phyloP scores from a whole-genome alignment of 2,329 filamentous ascomycete genomes.

The Trichoderma atroviride region DNA sequence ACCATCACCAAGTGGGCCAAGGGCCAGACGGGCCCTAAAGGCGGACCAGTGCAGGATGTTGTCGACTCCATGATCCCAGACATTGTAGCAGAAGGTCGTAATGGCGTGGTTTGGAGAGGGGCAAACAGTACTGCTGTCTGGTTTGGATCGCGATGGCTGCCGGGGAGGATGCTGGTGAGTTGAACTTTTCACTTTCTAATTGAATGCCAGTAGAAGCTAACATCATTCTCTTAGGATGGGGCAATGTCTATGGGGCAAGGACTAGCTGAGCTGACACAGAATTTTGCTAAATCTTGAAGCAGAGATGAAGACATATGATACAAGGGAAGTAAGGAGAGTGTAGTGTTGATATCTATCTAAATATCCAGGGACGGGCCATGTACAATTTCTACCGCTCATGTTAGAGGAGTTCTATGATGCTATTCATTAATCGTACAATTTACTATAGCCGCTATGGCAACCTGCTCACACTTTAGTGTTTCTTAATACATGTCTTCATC shows the following conservation, averaged over 20 bases:
- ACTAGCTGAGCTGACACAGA: constrained; percentile 8
- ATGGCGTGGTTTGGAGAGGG: constrained; percentile 19
- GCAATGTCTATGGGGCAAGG: constrained; percentile 18
- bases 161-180: constrained; percentile 18
- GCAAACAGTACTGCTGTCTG: constrained; percentile 6
- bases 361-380: not conserved
- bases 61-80: constrained; percentile 12
- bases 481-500: not conserved
- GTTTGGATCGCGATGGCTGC: constrained; percentile 24
- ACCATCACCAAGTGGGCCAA: constrained; percentile 24
- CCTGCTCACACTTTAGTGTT: not conserved
- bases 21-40: constrained; percentile 16
- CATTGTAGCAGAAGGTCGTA: constrained; percentile 6
- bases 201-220: too few relatives aligned
- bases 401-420: not conserved
- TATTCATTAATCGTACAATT: not conserved
- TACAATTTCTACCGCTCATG: not conserved
- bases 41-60: constrained; percentile 6
- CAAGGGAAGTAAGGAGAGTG: not conserved
- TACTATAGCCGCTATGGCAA: not conserved
- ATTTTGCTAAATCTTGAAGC: not conserved
- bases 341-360: not conserved
- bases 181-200: not conserved
- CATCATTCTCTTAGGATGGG: not conserved
- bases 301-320: not conserved